Evolutionary conservation across 331 rosid species (phyloP).

Genomic region (Quercus tomentella): DNA sequence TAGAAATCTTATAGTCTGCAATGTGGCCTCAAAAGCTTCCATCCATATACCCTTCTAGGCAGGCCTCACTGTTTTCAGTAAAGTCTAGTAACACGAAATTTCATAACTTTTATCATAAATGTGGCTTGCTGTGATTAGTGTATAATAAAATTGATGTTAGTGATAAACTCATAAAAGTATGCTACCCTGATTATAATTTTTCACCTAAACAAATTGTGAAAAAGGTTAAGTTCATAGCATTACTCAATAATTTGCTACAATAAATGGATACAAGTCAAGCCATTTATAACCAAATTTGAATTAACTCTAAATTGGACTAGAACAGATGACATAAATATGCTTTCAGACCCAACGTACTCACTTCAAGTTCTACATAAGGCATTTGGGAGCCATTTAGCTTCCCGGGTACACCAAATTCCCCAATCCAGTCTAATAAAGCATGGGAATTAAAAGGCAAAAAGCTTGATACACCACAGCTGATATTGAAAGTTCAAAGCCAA

Average conservation of each 20-base stretch:
- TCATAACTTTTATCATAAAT: too few species aligned
- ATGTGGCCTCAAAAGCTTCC: not conserved
- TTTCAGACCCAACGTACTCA: not conserved
- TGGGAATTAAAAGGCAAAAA: conserved; percentile 2
- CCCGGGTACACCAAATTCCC: not conserved
- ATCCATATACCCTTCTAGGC: not conserved
- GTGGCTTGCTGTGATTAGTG: too few species aligned
- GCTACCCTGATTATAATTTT: too few species aligned
- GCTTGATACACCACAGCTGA: conserved; percentile 8
- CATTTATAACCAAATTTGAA: not conserved
- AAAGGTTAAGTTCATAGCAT: too few species aligned
- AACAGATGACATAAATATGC: not conserved
- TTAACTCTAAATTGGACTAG: not conserved
- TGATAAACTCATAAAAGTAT: too few species aligned
- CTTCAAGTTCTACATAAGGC: not conserved
- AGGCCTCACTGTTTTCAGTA: not conserved
- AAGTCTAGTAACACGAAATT: too few species aligned
- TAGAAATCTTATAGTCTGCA: not conserved
- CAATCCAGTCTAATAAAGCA: not conserved
- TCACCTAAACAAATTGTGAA: too few species aligned
- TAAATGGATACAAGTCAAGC: not conserved
- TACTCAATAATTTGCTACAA: not conserved
- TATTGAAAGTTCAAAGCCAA: conserved; percentile 35
- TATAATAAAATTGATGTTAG: too few species aligned
- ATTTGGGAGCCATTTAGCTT: not conserved